Conservation (phyloP, 2,329 filamentous ascomycete species). For the Lasiodiplodia citricola region DNA sequence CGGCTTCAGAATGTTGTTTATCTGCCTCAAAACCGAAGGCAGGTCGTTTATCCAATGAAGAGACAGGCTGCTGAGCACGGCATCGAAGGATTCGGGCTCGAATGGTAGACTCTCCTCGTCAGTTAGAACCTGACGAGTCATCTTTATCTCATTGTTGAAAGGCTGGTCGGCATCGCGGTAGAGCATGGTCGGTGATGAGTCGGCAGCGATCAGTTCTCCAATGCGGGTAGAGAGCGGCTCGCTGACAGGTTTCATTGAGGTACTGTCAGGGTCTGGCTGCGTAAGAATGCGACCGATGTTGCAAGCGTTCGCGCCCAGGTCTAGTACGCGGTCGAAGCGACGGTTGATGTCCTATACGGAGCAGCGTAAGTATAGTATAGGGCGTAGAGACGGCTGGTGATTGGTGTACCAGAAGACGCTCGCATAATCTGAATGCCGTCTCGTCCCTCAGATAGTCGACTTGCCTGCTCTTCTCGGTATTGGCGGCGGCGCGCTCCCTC, state of each 20-base stretch:
- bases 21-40: slow-evolving; percentile 79
- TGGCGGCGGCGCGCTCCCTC: slow-evolving; percentile 79
- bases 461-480: slow-evolving; percentile 73
- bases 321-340: slow-evolving; percentile 80
- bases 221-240: slow-evolving; percentile 75
- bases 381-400: not conserved
- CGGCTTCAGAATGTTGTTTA: slow-evolving; percentile 86
- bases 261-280: slow-evolving; percentile 64
- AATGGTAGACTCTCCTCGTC: slow-evolving; percentile 79
- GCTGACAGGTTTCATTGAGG: slow-evolving; percentile 63
- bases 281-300: slow-evolving; percentile 86
- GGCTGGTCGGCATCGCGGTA: slow-evolving; percentile 77
- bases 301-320: slow-evolving; percentile 94
- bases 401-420: slow-evolving; percentile 73
- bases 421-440: slow-evolving; percentile 81
- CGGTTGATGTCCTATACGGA: slow-evolving; percentile 84
- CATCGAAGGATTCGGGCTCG: slow-evolving; percentile 78
- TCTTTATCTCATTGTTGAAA: slow-evolving; percentile 75
- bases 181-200: slow-evolving; percentile 78
- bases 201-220: slow-evolving; percentile 76
- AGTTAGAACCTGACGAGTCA: slow-evolving; percentile 76
- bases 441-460: slow-evolving; percentile 95
- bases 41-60: slow-evolving; percentile 99
- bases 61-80: slow-evolving; percentile 85
- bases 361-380: not conserved